Evolutionary conservation across 257 asterid species (phyloP), one percentile per base, ranked within the genome.

Genomic region (Solanum verrucosum): DNA sequence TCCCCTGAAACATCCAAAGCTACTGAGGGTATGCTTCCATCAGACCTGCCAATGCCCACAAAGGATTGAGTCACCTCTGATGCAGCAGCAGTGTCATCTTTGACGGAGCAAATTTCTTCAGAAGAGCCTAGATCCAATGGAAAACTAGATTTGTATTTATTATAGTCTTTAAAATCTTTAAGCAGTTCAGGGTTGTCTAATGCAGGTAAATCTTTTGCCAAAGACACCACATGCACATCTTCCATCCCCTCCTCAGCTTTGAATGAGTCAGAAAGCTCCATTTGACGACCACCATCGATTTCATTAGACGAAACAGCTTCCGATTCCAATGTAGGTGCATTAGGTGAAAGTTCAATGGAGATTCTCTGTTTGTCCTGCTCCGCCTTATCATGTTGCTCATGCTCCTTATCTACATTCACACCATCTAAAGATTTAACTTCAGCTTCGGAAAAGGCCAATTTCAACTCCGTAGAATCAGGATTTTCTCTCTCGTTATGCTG

Each of bases 121-220:
- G 86, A 89, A 65, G 89, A 83, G 74, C 59, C 90, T 21, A 83
- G 56, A 67, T 89, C 91, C 88, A 89, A 73, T n/a, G 91, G 86
- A 60, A 88, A 86, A 84, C 52, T 92, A 44, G 90, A 89, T 71
- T 88, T 90, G 10, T 88, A 40, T 37, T 34, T 85, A 37, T 73
- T 72, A 16, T 77, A 72, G 87, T 90, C 93, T 87, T 88, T 89
- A 86, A 87, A 89, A 20, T 88, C 94, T 81, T 75, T 84, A 79
- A 73, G 71, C 83, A 84, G 10, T 67, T 87, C 89, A 60, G 89
- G 87, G 67, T 85, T 82, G 73, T 89, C 91, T 33, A 16, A 31
- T 5, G 81, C 89, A 4, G 88, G 89, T 71, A 75, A 63, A 73
- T 78, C 73, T 84, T 78, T 81, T 60, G 84, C 87, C 71, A 70